These are phyloP conservation scores for Astrephomene gubernaculifera DNA, from an alignment of 139 green algal species.

Conservation along the genomic window DNA sequence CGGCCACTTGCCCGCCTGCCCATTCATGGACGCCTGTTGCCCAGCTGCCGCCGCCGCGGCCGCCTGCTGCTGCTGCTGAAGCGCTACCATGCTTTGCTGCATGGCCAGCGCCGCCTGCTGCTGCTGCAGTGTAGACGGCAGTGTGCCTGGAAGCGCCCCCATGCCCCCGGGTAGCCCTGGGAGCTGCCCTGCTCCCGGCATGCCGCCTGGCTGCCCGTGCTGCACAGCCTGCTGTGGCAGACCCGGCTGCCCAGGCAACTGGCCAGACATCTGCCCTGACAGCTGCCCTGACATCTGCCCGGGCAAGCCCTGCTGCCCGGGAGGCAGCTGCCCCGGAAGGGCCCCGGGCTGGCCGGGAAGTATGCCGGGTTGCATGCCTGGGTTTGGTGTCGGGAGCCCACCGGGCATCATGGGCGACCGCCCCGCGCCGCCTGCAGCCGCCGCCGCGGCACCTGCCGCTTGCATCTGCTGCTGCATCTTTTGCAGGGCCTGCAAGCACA, in stretches of 20 bases:
- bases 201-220: background rate
- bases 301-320: background rate
- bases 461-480: slow-evolving; percentile 44
- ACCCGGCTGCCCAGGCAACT: slow-evolving; percentile 10
- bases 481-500: slow-evolving; percentile 15
- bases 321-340: background rate
- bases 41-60: background rate
- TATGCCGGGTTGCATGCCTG: background rate
- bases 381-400: background rate
- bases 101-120: slow-evolving; percentile 14
- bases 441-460: background rate
- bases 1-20: slow-evolving; percentile 31
- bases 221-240: background rate
- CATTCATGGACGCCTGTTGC: background rate
- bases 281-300: slow-evolving; percentile 6
- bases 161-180: slow-evolving; percentile 2
- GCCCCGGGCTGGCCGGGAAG: background rate
- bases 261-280: background rate
- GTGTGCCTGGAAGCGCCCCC: background rate
- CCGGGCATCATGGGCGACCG: slow-evolving; percentile 22
- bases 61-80: slow-evolving; percentile 35
- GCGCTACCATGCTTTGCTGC: slow-evolving; percentile 11
- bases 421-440: background rate
- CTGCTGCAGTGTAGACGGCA: slow-evolving; percentile 23
- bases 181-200: background rate